Evolutionary conservation across 495 filamentous ascomycete species (phyloP).

Genomic region (Penicillium lividum): DNA sequence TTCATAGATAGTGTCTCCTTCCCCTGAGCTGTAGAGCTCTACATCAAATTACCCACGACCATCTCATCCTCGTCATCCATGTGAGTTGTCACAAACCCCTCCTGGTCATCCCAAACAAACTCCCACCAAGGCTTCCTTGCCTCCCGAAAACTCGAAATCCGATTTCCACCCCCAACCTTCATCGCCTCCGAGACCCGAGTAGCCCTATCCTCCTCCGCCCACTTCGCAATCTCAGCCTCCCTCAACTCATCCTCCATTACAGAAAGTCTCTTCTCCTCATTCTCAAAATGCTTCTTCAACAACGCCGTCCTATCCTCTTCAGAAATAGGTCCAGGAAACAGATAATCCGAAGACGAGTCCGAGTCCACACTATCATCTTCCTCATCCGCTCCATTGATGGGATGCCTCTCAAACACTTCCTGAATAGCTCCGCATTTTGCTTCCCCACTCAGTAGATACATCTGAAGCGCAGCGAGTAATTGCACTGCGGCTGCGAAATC

Average conservation of each 20-base stretch:
- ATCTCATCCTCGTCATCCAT: neutral
- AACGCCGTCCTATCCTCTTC: neutral
- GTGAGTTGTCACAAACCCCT: neutral
- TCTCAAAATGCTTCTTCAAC: neutral
- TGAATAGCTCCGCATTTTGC: conserved; percentile 31
- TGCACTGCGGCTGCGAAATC: conserved; percentile 24
- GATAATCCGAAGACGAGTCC: neutral
- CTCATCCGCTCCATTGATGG: conserved; percentile 18
- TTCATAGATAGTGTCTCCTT: neutral
- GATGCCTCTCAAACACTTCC: conserved; percentile 21
- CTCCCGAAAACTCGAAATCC: conserved; percentile 17
- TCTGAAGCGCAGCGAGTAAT: conserved; percentile 20
- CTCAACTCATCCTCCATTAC: neutral
- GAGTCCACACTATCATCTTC: neutral
- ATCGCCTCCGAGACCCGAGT: conserved; percentile 3
- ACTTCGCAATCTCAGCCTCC: neutral
- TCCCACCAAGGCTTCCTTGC: conserved; percentile 30
- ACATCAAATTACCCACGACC: neutral
- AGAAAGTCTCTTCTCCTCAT: neutral
- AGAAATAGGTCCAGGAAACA: neutral
- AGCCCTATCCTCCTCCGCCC: neutral
- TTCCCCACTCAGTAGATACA: conserved; percentile 35
- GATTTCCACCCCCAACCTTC: conserved; percentile 15
- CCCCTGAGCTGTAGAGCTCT: neutral
- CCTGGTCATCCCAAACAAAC: conserved; percentile 29